These are phyloP conservation scores for Pseudogymnoascus sp. DNA, from an alignment of 2,329 filamentous ascomycete genomes.

Conservation along the genomic window DNA sequence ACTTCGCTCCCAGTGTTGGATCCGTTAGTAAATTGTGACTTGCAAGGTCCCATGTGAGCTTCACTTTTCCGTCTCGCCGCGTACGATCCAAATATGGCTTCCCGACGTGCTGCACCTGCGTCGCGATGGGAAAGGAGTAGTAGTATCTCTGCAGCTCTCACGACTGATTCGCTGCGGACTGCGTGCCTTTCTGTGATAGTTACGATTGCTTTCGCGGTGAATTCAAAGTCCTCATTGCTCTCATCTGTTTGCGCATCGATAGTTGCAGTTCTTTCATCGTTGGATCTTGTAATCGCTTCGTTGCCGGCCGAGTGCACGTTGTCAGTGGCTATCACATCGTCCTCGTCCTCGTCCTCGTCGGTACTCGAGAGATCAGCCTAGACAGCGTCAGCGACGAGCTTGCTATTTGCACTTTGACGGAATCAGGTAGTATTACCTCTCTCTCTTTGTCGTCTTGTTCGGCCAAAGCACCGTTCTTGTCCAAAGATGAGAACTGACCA, in stretches of 20 bases:
- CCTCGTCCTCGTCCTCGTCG: background rate
- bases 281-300: background rate
- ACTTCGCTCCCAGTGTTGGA: no score
- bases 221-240: background rate
- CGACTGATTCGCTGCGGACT: background rate
- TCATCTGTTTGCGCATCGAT: background rate
- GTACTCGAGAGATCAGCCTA: no score
- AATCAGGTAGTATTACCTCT: background rate
- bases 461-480: background rate
- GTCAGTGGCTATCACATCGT: background rate
- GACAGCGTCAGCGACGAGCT: no score
- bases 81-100: background rate
- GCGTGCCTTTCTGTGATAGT: background rate
- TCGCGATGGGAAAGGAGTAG: background rate
- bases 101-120: background rate
- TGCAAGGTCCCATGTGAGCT: no score
- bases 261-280: background rate
- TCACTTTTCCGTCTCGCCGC: background rate
- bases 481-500: background rate
- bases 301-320: background rate
- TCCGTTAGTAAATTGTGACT: no score
- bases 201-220: background rate
- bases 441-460: background rate
- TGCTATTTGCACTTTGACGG: no score
- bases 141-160: background rate